Conservation (phyloP, 2,329 filamentous ascomycete genomes). For the Grosmannia penicillata region DNA sequence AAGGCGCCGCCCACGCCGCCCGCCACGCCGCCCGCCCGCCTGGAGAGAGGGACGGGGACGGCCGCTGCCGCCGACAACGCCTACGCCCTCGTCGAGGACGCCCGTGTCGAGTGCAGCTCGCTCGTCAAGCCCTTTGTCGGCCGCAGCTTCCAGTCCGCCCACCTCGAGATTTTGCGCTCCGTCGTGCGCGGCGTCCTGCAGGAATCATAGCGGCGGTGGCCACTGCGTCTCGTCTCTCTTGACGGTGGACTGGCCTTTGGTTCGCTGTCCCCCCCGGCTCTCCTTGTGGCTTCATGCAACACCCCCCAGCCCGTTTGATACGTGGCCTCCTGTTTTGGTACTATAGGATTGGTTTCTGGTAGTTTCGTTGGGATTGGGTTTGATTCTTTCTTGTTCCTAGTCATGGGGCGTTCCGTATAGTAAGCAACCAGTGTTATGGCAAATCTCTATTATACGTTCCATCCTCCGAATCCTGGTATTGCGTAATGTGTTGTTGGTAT, state of each 20-base stretch:
- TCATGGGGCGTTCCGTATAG: too few relatives aligned
- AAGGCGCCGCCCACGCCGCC: not conserved
- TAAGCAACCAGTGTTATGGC: too few relatives aligned
- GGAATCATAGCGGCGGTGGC: not conserved
- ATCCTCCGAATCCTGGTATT: too few relatives aligned
- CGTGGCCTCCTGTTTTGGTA: too few relatives aligned
- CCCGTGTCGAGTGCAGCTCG: constrained; percentile 17
- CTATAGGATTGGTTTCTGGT: too few relatives aligned
- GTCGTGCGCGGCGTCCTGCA: constrained; percentile 14
- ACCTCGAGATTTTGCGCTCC: constrained; percentile 18
- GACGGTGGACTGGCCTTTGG: not conserved
- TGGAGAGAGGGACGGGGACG: not conserved
- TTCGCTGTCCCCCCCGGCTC: too few relatives aligned
- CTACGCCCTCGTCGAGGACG: constrained; percentile 21
- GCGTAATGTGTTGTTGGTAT: not conserved
- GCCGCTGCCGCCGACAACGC: constrained; percentile 8
- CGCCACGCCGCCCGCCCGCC: not conserved
- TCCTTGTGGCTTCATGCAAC: too few relatives aligned
- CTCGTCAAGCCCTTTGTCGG: constrained; percentile 20
- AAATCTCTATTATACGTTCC: too few relatives aligned
- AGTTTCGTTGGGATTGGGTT: too few relatives aligned
- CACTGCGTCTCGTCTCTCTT: not conserved
- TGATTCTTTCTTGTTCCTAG: not conserved
- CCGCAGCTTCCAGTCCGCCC: constrained; percentile 15
- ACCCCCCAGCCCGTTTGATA: too few relatives aligned